These are phyloP conservation scores for Tuber borchii DNA, from an alignment of 495 filamentous ascomycete genomes.

Conservation along the genomic window DNA sequence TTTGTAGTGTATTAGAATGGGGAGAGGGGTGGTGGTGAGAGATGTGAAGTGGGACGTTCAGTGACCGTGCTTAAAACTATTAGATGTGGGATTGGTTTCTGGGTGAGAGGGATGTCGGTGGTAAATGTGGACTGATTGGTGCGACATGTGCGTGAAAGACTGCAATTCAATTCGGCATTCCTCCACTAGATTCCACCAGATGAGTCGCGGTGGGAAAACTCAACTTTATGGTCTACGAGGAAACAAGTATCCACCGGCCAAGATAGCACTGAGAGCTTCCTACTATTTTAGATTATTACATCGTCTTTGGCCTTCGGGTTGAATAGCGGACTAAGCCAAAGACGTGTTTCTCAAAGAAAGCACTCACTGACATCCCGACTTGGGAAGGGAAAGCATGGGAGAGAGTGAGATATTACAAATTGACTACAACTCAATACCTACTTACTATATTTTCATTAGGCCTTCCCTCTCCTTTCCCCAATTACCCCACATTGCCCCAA, in stretches of 20 bases:
- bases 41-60: neutral
- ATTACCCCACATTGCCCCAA: neutral
- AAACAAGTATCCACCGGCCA: neutral
- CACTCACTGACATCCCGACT: neutral
- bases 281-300: too few relatives aligned
- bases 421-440: too few relatives aligned
- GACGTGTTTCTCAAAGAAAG: neutral
- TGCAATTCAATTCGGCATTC: neutral
- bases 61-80: neutral
- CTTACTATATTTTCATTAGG: too few relatives aligned
- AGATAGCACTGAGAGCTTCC: too few relatives aligned
- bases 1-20: neutral
- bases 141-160: neutral
- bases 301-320: neutral
- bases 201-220: too few relatives aligned
- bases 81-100: neutral
- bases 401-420: too few relatives aligned
- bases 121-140: neutral
- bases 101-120: neutral
- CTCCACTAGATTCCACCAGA: too few relatives aligned
- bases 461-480: too few relatives aligned
- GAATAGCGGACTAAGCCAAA: neutral
- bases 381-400: too few relatives aligned
- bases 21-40: neutral
- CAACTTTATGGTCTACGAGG: neutral